phyloP scores from a whole-genome alignment of 129 eudicot genomes.

The Flaveria sonorensis region DNA sequence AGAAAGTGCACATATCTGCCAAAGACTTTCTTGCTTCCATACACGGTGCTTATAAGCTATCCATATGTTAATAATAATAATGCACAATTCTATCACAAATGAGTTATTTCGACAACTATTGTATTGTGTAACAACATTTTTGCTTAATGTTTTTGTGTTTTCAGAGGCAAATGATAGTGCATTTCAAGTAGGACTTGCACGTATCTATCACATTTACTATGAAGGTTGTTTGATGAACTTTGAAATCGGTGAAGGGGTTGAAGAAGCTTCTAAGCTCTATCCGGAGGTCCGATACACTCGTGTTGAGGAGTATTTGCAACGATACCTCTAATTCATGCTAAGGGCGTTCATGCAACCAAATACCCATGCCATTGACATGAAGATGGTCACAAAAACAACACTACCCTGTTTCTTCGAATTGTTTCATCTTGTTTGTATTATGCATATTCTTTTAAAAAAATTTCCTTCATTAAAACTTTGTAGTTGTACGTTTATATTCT shows the following conservation, averaged over 20 bases:
- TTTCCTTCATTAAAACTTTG: too few species aligned
- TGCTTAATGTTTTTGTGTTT: not conserved
- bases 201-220: conserved; percentile 63
- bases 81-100: not conserved
- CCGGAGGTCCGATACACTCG: conserved; percentile 61
- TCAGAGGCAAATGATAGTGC: conserved; percentile 22
- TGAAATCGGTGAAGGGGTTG: conserved; percentile 49
- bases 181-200: conserved; percentile 55
- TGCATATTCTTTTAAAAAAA: too few species aligned
- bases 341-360: too few species aligned
- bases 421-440: too few species aligned
- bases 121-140: not conserved
- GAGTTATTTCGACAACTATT: not conserved
- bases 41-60: conserved; percentile 27
- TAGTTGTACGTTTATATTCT: too few species aligned
- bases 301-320: conserved; percentile 50
- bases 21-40: conserved; percentile 41
- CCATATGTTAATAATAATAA: too few species aligned
- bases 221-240: conserved; percentile 69
- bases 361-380: too few species aligned
- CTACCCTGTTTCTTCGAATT: too few species aligned
- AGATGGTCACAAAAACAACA: too few species aligned
- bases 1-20: conserved; percentile 33
- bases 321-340: conserved; percentile 26
- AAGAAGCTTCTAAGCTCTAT: conserved; percentile 66